Conservation (phyloP, 2,329 filamentous ascomycete species). For the Diplodia corticola region DNA sequence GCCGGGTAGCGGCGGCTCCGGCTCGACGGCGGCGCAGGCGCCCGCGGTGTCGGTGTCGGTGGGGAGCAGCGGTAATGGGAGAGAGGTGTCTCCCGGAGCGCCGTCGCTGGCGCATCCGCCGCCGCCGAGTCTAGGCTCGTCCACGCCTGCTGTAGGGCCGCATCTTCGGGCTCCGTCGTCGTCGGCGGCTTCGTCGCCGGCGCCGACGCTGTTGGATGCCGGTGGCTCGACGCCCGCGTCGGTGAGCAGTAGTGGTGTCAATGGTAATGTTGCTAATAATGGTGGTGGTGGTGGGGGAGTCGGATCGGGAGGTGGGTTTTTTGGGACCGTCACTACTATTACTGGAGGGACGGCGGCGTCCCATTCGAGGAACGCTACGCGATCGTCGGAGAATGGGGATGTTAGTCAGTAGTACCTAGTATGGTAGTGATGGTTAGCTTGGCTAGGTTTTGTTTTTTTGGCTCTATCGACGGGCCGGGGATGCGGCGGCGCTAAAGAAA, state of each 20-base stretch:
- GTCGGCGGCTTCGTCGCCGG: no score
- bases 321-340: background rate
- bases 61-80: no score
- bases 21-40: constrained; percentile 25
- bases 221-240: background rate
- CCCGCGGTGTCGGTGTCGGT: background rate
- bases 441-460: no score
- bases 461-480: no score
- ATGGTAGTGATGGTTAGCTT: no score
- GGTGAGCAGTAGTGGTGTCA: background rate
- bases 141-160: no score
- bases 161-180: no score
- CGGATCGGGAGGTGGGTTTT: background rate
- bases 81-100: constrained; percentile 4
- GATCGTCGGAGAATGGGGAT: constrained; percentile 8
- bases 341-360: background rate
- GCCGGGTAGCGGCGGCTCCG: background rate
- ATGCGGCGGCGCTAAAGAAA: no score
- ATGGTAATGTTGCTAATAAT: background rate
- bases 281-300: background rate
- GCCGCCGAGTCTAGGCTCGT: constrained; percentile 3
- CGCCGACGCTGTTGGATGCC: background rate
- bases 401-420: background rate
- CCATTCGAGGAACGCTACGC: constrained; percentile 11
- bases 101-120: no score